Conservation (phyloP, 768 basidiomycete species). For the Mycena galopus region DNA sequence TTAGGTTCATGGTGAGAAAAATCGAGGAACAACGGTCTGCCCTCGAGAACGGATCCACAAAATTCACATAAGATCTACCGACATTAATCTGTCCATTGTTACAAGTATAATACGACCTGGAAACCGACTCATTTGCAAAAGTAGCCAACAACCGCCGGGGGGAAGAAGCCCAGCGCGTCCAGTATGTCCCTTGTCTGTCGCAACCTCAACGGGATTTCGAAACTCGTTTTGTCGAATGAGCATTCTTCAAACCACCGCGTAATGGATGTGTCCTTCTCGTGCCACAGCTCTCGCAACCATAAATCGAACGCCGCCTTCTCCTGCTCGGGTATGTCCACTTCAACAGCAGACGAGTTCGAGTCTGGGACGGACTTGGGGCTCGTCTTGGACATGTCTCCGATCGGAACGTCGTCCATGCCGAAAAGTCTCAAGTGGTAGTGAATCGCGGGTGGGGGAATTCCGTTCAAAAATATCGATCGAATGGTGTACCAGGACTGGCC, state of each 20-base stretch:
- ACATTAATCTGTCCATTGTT: constrained; percentile 6
- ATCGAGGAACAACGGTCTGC: constrained; percentile 61
- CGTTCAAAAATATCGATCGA: constrained; percentile 86
- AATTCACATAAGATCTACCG: constrained; percentile 28
- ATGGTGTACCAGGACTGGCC: constrained; percentile 93
- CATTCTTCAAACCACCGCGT: constrained; percentile 71
- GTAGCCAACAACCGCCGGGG: constrained; percentile 67
- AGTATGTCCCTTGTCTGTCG: constrained; percentile 66
- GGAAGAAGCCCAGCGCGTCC: constrained; percentile 79
- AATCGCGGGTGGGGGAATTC: constrained; percentile 85
- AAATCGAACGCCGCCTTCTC: constrained; percentile 80
- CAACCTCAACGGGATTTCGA: constrained; percentile 74
- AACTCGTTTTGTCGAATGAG: constrained; percentile 51
- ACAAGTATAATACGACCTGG: constrained; percentile 28
- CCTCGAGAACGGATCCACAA: constrained; percentile 11
- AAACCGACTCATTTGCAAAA: constrained; percentile 51
- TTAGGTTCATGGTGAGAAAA: constrained; percentile 80
- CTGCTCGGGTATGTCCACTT: constrained; percentile 65
- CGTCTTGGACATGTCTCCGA: constrained; percentile 67
- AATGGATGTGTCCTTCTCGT: constrained; percentile 86
- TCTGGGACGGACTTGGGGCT: constrained; percentile 47
- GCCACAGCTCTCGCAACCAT: constrained; percentile 89
- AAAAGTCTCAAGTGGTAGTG: constrained; percentile 91
- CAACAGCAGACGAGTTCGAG: constrained; percentile 45
- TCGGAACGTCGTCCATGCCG: constrained; percentile 78